phyloP scores from a whole-genome alignment of 2,329 filamentous ascomycete species.

The Aspergillus aculeatinus region DNA sequence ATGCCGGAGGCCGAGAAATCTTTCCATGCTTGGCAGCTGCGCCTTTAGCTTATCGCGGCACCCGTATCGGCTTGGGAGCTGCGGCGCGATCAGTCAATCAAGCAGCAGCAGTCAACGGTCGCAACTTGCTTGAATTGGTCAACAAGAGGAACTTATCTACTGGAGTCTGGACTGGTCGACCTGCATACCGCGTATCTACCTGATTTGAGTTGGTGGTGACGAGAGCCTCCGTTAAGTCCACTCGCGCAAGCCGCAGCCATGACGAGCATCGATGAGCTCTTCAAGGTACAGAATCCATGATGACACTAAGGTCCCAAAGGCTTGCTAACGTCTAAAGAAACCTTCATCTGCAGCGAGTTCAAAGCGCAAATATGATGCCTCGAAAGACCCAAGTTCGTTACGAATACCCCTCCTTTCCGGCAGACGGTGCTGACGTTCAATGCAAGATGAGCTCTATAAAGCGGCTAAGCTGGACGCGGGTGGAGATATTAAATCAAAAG shows the following conservation, averaged over 20 bases:
- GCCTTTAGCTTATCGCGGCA: constrained; percentile 29
- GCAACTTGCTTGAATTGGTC: not conserved
- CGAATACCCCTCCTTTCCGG: not conserved
- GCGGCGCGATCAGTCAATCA: constrained; percentile 12
- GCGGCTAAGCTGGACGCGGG: constrained; percentile 55
- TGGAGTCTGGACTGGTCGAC: not conserved
- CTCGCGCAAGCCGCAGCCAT: constrained; percentile 39
- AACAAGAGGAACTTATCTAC: not conserved
- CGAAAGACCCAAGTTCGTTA: constrained; percentile 51
- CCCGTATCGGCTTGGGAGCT: constrained; percentile 28
- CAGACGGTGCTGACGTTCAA: constrained; percentile 17
- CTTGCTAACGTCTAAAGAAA: constrained; percentile 42
- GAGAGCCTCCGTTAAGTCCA: not conserved
- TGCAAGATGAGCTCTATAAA: constrained; percentile 57
- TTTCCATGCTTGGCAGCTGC: constrained; percentile 36
- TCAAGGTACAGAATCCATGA: constrained; percentile 45
- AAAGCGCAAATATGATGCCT: constrained; percentile 61
- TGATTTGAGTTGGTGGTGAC: constrained; percentile 3
- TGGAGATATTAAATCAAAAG: constrained; percentile 51
- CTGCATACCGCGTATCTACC: not conserved
- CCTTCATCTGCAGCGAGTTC: constrained; percentile 46
- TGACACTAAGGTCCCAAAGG: not conserved
- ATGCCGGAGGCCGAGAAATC: constrained; percentile 32
- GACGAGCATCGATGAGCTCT: constrained; percentile 63
- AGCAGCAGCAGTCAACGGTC: not conserved